phyloP scores from a whole-genome alignment of 2,329 filamentous ascomycete genomes.

The Claviceps fusiformis region DNA sequence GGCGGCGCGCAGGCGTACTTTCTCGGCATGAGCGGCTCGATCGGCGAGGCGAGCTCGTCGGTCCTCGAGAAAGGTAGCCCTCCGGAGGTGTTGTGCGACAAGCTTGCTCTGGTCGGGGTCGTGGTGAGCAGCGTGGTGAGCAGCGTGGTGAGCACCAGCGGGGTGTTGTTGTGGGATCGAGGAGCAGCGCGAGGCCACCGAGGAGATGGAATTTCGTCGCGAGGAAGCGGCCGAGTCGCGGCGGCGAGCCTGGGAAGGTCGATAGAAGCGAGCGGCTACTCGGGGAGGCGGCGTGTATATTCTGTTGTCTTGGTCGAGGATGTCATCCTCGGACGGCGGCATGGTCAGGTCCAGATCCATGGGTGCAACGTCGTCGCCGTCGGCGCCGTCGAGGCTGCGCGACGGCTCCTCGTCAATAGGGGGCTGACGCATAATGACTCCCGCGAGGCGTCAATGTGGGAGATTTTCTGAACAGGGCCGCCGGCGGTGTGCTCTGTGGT shows the following conservation, averaged over 20 bases:
- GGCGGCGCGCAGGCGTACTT: constrained; percentile 64
- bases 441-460: too few relatives aligned
- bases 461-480: background rate
- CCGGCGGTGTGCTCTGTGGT: background rate
- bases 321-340: constrained; percentile 24
- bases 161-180: constrained; percentile 37
- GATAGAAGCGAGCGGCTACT: constrained; percentile 67
- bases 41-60: constrained; percentile 69
- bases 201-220: constrained; percentile 67
- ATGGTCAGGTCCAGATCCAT: constrained; percentile 24
- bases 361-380: constrained; percentile 19
- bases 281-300: constrained; percentile 55
- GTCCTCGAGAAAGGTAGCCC: constrained; percentile 68
- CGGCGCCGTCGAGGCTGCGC: constrained; percentile 25
- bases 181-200: constrained; percentile 57
- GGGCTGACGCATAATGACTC: constrained; percentile 26
- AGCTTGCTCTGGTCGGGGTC: constrained; percentile 59
- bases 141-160: too few relatives aligned
- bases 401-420: constrained; percentile 28
- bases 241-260: constrained; percentile 49
- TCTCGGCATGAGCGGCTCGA: constrained; percentile 69
- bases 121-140: constrained; percentile 27
- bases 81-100: constrained; percentile 64
- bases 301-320: constrained; percentile 17
- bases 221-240: constrained; percentile 68